Percentiles rank a stretch among this genome's conserved stretches.
These are phyloP conservation scores for Candida cerambycidarum DNA, from an alignment of 805 yeast species.

Conservation along the genomic window DNA sequence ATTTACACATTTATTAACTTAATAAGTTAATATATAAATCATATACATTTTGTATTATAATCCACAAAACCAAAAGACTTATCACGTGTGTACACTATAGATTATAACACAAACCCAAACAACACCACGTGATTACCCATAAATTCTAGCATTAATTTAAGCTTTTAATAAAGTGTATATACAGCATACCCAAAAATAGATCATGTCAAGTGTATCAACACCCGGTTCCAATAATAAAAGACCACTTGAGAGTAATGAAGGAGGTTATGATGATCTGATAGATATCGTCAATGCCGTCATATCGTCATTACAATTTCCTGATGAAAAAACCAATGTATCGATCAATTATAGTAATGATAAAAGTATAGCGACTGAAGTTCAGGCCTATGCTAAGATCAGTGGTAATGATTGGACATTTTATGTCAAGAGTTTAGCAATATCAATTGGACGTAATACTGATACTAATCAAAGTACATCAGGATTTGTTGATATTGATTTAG, in stretches of 20 bases:
- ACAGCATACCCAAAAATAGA: background rate
- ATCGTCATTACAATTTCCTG: slow-evolving; percentile 66
- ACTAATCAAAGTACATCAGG: slow-evolving; percentile 9
- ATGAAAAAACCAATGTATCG: slow-evolving; percentile 73
- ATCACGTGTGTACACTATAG: background rate
- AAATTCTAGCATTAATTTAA: too few species aligned
- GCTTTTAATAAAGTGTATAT: too few species aligned
- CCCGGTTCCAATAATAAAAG: slow-evolving; percentile 31
- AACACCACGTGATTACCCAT: too few species aligned
- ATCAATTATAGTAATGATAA: slow-evolving; percentile 70
- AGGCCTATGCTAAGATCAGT: slow-evolving; percentile 95
- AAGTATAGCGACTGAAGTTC: slow-evolving; percentile 73
- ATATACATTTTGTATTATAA: too few species aligned
- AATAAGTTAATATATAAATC: background rate
- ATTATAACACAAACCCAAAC: background rate
- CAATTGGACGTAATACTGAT: slow-evolving; percentile 85
- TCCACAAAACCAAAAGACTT: background rate
- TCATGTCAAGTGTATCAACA: slow-evolving; percentile 28
- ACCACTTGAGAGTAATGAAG: slow-evolving; percentile 21
- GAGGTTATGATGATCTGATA: slow-evolving; percentile 52
- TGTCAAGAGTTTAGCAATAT: slow-evolving; percentile 71
- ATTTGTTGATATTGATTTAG: slow-evolving; percentile 80
- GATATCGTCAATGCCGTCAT: slow-evolving; percentile 76
- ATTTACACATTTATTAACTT: slow-evolving; percentile 4
- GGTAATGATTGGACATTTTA: slow-evolving; percentile 94